Conservation (phyloP, 768 basidiomycete genomes). For the Phanerodontia chrysosporium region DNA sequence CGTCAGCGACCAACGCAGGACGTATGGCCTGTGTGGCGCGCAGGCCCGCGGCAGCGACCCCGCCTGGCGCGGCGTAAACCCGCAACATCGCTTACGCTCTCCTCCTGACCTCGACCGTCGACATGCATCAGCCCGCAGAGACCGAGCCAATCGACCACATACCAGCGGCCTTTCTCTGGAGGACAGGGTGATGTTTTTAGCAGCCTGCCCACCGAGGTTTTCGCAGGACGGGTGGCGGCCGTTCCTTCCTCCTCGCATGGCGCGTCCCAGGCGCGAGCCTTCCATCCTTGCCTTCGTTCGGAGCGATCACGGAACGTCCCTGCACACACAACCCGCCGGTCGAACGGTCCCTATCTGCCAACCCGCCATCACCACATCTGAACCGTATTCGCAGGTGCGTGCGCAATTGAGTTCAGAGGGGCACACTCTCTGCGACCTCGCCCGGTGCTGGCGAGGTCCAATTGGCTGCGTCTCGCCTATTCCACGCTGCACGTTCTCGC, state of each 20-base stretch:
- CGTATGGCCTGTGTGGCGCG: neutral
- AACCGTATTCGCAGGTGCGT: neutral
- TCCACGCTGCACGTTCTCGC: conserved; percentile 9
- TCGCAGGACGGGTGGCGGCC: neutral
- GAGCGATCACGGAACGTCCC: neutral
- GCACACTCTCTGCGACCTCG: neutral
- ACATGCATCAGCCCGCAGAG: no score
- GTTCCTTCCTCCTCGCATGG: neutral
- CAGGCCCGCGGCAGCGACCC: no score
- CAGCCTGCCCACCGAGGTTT: neutral
- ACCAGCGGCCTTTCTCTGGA: no score
- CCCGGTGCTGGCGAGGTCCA: neutral
- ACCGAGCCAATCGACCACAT: no score
- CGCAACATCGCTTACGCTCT: no score
- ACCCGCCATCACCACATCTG: neutral
- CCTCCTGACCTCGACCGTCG: no score
- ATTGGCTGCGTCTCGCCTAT: conserved; percentile 16
- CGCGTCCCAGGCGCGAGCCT: neutral
- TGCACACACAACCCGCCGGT: neutral
- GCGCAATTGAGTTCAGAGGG: neutral
- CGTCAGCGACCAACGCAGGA: neutral
- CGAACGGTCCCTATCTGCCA: neutral
- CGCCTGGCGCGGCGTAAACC: no score
- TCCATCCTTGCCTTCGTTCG: neutral
- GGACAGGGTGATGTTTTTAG: no score